Percentiles rank a stretch among this genome's conserved stretches.
Evolutionary conservation across 495 filamentous ascomycete species (phyloP).

Genomic region (Penicillium salamii): DNA sequence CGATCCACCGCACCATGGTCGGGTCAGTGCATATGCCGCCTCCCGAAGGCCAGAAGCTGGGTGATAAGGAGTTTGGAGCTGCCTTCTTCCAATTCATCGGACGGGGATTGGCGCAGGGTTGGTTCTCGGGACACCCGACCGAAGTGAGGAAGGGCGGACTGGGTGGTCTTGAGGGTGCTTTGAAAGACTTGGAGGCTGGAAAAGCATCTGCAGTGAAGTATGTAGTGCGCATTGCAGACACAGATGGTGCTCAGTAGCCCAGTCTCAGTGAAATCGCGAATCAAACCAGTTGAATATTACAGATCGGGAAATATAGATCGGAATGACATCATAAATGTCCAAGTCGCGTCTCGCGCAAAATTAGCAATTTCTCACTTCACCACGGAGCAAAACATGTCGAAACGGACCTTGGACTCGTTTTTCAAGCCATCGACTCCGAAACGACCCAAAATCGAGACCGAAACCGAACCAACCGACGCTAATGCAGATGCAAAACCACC

Average conservation of each 20-base stretch:
- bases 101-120: conserved; percentile 52
- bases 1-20: conserved; percentile 11
- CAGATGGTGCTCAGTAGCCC: conserved; percentile 26
- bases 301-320: conserved; percentile 6
- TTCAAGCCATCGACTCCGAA: conserved; percentile 20
- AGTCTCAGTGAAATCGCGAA: not conserved
- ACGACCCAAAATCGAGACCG: conserved; percentile 12
- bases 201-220: conserved; percentile 68
- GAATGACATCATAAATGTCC: conserved; percentile 8
- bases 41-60: conserved; percentile 11
- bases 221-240: conserved; percentile 66
- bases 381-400: conserved; percentile 19
- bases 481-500: conserved; percentile 3
- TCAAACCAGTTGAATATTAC: not conserved
- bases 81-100: conserved; percentile 54
- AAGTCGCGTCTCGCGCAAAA: not conserved
- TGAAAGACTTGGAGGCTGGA: conserved; percentile 59
- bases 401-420: conserved; percentile 27
- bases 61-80: conserved; percentile 54
- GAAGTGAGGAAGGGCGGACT: conserved; percentile 61
- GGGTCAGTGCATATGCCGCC: conserved; percentile 13
- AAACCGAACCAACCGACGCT: conserved; percentile 1
- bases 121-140: conserved; percentile 60
- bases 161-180: conserved; percentile 51
- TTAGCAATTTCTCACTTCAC: not conserved